Conservation (phyloP, 2,329 filamentous ascomycete genomes). For the Bipolaris oryzae region DNA sequence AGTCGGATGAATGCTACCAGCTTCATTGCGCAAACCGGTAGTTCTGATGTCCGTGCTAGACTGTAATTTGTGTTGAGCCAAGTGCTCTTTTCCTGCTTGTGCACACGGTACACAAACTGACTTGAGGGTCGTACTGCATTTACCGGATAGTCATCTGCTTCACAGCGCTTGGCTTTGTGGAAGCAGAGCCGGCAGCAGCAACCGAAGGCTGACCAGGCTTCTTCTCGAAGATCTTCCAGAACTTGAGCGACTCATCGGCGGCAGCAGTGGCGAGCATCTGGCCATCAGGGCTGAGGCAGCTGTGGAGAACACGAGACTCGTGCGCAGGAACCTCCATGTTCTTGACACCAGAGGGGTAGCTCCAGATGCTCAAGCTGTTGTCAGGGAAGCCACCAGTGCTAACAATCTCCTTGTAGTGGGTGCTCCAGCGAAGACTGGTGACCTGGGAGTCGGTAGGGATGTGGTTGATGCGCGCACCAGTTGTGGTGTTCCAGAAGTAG, state of each 20-base stretch:
- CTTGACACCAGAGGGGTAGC: conserved; percentile 94
- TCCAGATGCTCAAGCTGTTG: conserved; percentile 99
- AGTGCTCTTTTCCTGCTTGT: conserved; percentile 15
- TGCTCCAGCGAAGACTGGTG: conserved; percentile 94
- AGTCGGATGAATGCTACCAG: conserved; percentile 39
- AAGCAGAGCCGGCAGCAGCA: conserved; percentile 69
- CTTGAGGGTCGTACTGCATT: conserved; percentile 1
- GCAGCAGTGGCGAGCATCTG: conserved; percentile 97
- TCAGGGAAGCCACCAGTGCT: conserved; percentile 98
- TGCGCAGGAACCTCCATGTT: conserved; percentile 98
- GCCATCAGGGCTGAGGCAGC: conserved; percentile 93
- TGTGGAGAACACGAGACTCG: conserved; percentile 95
- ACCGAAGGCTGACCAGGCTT: conserved; percentile 77
- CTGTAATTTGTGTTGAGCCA: conserved; percentile 22
- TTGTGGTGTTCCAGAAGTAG: conserved; percentile 99
- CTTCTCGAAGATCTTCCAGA: conserved; percentile 99
- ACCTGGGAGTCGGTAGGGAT: conserved; percentile 98
- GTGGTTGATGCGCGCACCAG: conserved; percentile 96
- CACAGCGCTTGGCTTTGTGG: conserved; percentile 78
- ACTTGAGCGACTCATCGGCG: conserved; percentile 96
- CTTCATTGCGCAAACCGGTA: conserved; percentile 49
- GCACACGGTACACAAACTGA: not conserved
- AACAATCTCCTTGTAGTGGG: conserved; percentile 96
- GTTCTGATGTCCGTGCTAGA: conserved; percentile 22
- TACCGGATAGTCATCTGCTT: conserved; percentile 82